phyloP scores from a whole-genome alignment of 2,329 filamentous ascomycete genomes.

The Claviceps fusiformis region DNA sequence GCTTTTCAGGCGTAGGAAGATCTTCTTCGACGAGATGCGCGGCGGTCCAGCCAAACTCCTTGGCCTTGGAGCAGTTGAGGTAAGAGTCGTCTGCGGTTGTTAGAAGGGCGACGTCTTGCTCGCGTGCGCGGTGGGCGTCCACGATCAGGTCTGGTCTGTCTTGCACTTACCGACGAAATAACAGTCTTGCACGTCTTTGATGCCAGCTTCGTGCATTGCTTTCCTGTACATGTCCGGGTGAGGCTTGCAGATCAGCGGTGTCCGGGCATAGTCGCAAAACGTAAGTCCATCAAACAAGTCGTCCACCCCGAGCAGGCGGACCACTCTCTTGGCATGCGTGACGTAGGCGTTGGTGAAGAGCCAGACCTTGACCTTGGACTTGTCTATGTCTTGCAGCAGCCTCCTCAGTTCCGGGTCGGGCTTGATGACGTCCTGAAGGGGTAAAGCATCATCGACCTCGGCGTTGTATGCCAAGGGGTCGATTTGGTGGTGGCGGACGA shows the following conservation, averaged over 20 bases:
- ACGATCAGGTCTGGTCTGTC: neutral
- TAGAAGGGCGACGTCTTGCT: neutral
- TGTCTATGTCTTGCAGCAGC: conserved; percentile 73
- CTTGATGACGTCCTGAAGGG: conserved; percentile 71
- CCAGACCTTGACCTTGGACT: conserved; percentile 74
- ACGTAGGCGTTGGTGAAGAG: conserved; percentile 94
- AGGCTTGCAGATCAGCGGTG: conserved; percentile 77
- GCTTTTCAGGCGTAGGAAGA: conserved; percentile 46
- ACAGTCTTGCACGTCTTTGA: conserved; percentile 55
- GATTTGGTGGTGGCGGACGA: conserved; percentile 88
- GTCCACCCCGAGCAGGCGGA: conserved; percentile 66
- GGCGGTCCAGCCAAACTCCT: conserved; percentile 72
- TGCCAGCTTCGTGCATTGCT: conserved; percentile 74
- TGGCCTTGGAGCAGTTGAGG: conserved; percentile 64
- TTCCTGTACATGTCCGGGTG: conserved; percentile 70
- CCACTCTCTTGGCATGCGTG: conserved; percentile 72
- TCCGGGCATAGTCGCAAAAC: conserved; percentile 72
- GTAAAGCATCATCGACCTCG: conserved; percentile 88
- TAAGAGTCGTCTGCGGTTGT: conserved; percentile 62
- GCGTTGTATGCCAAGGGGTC: conserved; percentile 89
- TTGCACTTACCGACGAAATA: conserved; percentile 73
- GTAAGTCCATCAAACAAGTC: conserved; percentile 92
- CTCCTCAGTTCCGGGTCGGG: conserved; percentile 61
- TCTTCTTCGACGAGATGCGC: conserved; percentile 75
- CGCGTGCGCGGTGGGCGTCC: neutral